Conservation (phyloP, 2,329 filamentous ascomycete species). For the Penicillium sp. region DNA sequence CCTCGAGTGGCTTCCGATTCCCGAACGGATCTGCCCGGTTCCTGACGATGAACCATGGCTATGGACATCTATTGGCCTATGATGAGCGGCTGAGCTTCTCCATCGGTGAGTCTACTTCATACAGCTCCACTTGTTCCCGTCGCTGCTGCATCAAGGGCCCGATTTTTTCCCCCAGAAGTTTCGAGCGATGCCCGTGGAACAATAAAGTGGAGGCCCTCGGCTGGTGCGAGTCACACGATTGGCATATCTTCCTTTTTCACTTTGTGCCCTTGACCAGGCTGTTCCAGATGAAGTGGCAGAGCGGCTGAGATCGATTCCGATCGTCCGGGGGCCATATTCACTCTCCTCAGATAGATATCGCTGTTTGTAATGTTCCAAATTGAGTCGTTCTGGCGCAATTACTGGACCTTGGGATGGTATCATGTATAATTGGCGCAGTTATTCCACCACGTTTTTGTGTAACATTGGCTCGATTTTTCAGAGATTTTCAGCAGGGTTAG, state of each 20-base stretch:
- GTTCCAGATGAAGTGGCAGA: background rate
- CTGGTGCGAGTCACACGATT: background rate
- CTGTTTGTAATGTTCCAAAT: background rate
- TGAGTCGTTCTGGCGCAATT: background rate
- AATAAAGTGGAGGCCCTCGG: no score
- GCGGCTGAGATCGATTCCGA: background rate
- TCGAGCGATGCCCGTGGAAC: background rate
- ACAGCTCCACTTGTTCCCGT: background rate
- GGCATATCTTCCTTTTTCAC: background rate
- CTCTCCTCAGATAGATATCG: background rate
- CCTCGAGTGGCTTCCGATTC: slow-evolving; percentile 4
- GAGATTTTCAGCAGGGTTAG: background rate
- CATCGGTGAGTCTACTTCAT: background rate
- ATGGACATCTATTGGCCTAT: background rate
- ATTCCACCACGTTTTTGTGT: background rate
- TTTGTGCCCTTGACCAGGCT: background rate
- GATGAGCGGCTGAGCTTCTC: background rate
- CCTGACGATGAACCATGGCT: slow-evolving; percentile 12
- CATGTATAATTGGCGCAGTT: background rate
- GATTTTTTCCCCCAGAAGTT: background rate
- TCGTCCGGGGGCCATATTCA: background rate
- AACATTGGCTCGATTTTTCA: background rate
- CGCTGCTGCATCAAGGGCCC: background rate
- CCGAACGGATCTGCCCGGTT: slow-evolving; percentile 20
- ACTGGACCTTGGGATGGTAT: background rate